Evolutionary conservation across 1,139 yeast species (phyloP).

Genomic region (Taiozyma sp.): DNA sequence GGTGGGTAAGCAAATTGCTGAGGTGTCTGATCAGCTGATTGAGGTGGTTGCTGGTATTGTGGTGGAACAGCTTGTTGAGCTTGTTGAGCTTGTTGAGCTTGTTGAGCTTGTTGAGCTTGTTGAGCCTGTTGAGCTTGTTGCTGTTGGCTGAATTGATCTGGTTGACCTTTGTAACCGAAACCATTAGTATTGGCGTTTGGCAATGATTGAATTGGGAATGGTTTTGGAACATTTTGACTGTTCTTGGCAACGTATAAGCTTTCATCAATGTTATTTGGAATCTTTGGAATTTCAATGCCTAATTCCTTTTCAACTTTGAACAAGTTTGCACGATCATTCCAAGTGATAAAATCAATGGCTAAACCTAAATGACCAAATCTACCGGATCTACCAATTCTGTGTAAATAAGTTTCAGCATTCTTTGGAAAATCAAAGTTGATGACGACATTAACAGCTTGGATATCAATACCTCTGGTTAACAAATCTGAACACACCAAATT

Average conservation of each 20-base stretch:
- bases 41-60: constrained; percentile 17
- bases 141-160: constrained; percentile 26
- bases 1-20: constrained; percentile 14
- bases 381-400: constrained; percentile 99
- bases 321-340: constrained; percentile 93
- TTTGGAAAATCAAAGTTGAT: constrained; percentile 98
- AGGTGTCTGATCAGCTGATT: constrained; percentile 10
- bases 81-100: constrained; percentile 13
- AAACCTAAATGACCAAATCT: constrained; percentile 98
- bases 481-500: constrained; percentile 95
- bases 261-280: constrained; percentile 87
- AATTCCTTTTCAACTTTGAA: constrained; percentile 96
- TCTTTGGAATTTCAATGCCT: constrained; percentile 96
- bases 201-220: constrained; percentile 61
- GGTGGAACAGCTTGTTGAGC: constrained; percentile 19
- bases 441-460: constrained; percentile 97
- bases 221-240: constrained; percentile 74
- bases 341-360: constrained; percentile 93
- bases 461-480: constrained; percentile 97
- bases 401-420: constrained; percentile 94
- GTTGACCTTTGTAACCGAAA: constrained; percentile 49
- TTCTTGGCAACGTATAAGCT: constrained; percentile 85
- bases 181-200: constrained; percentile 35
- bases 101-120: constrained; percentile 22
- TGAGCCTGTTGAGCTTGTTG: constrained; percentile 19